A percentile compares a stretch with the other conserved stretches of the same genome.
Conservation (phyloP, 495 filamentous ascomycete species). For the Neurospora sp. region DNA sequence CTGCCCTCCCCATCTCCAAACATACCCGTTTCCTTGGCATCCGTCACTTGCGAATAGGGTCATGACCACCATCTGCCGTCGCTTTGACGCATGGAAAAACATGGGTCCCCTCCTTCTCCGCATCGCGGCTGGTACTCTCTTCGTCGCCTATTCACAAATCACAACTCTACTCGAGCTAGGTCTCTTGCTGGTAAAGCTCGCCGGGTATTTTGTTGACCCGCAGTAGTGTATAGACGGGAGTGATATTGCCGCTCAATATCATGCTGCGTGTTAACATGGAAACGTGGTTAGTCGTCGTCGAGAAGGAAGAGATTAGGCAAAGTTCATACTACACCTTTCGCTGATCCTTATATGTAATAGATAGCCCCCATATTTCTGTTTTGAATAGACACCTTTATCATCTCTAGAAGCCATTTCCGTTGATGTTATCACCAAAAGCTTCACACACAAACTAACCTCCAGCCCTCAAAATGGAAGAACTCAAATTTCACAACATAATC, state of each 20-base stretch:
- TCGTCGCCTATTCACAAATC: not conserved
- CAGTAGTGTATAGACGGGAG: not conserved
- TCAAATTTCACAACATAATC: conserved; percentile 34
- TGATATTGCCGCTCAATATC: not conserved
- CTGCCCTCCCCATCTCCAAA: not conserved
- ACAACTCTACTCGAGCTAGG: not conserved
- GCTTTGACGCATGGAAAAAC: not conserved
- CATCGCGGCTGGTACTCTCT: not conserved
- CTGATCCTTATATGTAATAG: not conserved
- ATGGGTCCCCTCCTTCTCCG: not conserved
- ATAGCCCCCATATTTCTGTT: not conserved
- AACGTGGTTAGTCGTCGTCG: not conserved
- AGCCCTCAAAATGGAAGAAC: not conserved
- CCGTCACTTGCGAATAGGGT: not conserved
- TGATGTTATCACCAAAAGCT: not conserved
- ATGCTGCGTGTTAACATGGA: not conserved
- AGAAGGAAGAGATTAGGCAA: not conserved
- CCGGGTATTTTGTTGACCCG: not conserved
- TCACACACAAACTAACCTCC: not conserved
- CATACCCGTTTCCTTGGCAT: not conserved
- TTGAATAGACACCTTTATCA: not conserved
- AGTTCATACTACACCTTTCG: not conserved
- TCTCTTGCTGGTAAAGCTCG: not conserved
- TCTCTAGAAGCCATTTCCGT: not conserved
- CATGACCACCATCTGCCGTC: not conserved